A percentile compares a stretch with the other conserved stretches of the same genome.
These are phyloP conservation scores for Rhodotorula sp. DNA, from an alignment of 1,284 basidiomycete genomes.

Conservation along the genomic window DNA sequence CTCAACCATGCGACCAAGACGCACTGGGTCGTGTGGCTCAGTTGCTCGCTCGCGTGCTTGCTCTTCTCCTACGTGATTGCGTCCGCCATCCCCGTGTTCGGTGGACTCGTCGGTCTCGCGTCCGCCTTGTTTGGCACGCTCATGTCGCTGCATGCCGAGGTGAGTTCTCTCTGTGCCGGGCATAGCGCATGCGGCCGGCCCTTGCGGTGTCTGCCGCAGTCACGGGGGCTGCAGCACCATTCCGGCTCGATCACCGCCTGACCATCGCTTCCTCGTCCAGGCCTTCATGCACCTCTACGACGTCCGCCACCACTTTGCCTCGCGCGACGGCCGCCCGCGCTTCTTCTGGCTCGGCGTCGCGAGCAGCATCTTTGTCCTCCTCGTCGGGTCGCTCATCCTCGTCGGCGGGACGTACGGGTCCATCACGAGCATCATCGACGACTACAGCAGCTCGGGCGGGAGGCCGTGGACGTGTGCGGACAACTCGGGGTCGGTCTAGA, in stretches of 20 bases:
- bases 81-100: constrained; percentile 13
- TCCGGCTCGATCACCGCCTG: background rate
- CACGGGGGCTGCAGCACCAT: background rate
- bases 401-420: constrained; percentile 14
- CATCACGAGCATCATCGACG: constrained; percentile 15
- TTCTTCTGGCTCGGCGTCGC: background rate
- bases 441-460: background rate
- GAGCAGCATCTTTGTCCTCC: constrained; percentile 2
- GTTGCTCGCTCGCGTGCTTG: constrained; percentile 50
- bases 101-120: constrained; percentile 33
- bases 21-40: constrained; percentile 34
- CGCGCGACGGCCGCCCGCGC: background rate
- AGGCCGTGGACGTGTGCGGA: constrained; percentile 15
- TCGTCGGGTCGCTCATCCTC: background rate
- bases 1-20: constrained; percentile 50
- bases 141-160: background rate
- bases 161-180: background rate
- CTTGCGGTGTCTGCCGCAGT: background rate
- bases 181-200: no score
- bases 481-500: constrained; percentile 12
- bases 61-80: constrained; percentile 17
- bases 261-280: background rate
- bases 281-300: constrained; percentile 25
- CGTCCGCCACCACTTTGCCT: background rate
- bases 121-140: constrained; percentile 13